Percentiles rank a stretch among this genome's conserved stretches.
Evolutionary conservation across 2,329 filamentous ascomycete genomes (phyloP).

Genomic region (Colletotrichum sp.): DNA sequence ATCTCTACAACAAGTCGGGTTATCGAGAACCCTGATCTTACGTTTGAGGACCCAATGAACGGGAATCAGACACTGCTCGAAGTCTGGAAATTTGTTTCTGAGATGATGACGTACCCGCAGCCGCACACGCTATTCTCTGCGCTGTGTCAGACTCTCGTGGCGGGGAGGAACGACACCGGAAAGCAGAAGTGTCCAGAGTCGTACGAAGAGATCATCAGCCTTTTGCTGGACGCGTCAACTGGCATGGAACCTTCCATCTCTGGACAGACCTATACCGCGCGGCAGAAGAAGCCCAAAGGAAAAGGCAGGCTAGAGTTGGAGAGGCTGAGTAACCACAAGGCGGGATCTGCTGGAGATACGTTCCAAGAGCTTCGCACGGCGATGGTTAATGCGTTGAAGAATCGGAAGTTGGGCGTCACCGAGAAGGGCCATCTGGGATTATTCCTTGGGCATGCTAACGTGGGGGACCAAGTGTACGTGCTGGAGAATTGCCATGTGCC

Average conservation of each 20-base stretch:
- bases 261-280: not conserved
- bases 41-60: constrained; percentile 33
- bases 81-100: not conserved
- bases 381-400: not conserved
- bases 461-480: constrained; percentile 25
- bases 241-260: not conserved
- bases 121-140: not conserved
- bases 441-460: not conserved
- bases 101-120: not conserved
- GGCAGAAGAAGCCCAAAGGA: not conserved
- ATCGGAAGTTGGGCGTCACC: not conserved
- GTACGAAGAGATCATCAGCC: not conserved
- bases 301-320: not conserved
- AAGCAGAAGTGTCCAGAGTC: not conserved
- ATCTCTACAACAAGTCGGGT: not conserved
- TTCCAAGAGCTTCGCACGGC: not conserved
- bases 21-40: not conserved
- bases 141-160: not conserved
- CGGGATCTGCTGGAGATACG: not conserved
- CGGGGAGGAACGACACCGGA: not conserved
- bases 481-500: constrained; percentile 25
- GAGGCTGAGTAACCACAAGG: not conserved
- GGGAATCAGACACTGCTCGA: not conserved
- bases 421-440: not conserved
- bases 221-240: not conserved